Evolutionary conservation across 129 eudicot genomes (phyloP).

Genomic region (Smallanthus sonchifolius): DNA sequence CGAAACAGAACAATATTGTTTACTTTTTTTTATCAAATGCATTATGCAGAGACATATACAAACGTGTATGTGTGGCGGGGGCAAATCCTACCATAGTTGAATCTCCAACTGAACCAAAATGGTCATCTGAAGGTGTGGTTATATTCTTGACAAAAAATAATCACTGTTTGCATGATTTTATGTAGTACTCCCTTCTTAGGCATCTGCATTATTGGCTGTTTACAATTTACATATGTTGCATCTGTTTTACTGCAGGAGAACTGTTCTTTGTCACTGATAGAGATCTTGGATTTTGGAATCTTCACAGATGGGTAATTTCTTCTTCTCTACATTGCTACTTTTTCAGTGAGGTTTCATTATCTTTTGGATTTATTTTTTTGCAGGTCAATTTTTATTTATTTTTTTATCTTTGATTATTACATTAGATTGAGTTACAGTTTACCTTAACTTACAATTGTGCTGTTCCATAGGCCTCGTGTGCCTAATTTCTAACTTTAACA

Average conservation of each 20-base stretch:
- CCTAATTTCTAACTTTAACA: neutral
- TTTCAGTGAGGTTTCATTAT: neutral
- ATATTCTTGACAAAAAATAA: neutral
- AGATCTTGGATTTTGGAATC: slow-evolving; percentile 55
- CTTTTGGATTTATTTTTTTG: neutral
- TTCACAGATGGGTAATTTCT: slow-evolving; percentile 45
- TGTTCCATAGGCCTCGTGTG: neutral
- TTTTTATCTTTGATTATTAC: neutral
- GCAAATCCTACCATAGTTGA: slow-evolving; percentile 29
- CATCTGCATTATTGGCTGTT: neutral
- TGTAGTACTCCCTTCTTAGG: neutral
- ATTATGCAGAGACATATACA: slow-evolving; percentile 29
- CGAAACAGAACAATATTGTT: neutral
- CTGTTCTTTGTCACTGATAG: slow-evolving; percentile 54
- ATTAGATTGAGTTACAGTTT: neutral
- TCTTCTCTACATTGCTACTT: neutral
- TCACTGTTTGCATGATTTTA: neutral
- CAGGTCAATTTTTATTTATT: neutral
- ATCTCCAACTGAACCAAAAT: slow-evolving; percentile 50
- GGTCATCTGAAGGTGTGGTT: slow-evolving; percentile 43
- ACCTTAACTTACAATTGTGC: neutral
- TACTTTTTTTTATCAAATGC: neutral
- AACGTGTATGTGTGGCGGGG: slow-evolving; percentile 42
- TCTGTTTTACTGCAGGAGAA: slow-evolving; percentile 42
- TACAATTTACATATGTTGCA: neutral